These are phyloP conservation scores for Suhomyces panamericanus DNA, from an alignment of 1,139 yeast species.

Conservation along the genomic window DNA sequence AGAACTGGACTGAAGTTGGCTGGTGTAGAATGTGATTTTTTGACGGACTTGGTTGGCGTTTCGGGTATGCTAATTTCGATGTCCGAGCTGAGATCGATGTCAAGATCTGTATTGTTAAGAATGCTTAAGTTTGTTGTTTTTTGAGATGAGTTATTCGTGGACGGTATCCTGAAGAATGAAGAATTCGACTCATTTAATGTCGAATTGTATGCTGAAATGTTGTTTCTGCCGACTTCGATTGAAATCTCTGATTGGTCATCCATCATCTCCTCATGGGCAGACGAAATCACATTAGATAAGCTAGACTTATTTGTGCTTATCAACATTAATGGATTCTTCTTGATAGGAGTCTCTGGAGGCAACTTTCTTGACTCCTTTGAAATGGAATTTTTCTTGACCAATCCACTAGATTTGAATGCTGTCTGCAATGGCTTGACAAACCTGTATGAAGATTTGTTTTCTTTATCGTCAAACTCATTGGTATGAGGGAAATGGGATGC, in stretches of 20 bases:
- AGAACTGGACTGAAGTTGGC: slow-evolving; percentile 34
- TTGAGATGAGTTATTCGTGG: slow-evolving; percentile 19
- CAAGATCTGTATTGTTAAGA: slow-evolving; percentile 23
- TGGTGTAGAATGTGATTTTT: slow-evolving; percentile 34
- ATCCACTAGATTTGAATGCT: slow-evolving; percentile 77
- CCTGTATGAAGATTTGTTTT: slow-evolving; percentile 53
- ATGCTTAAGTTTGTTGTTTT: slow-evolving; percentile 13
- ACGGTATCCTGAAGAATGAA: slow-evolving; percentile 37
- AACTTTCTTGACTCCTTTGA: slow-evolving; percentile 33
- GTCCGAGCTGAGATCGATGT: slow-evolving; percentile 24
- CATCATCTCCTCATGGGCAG: slow-evolving; percentile 23
- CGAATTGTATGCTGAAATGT: slow-evolving; percentile 22
- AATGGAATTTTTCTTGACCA: slow-evolving; percentile 66
- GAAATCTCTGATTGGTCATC: slow-evolving; percentile 32
- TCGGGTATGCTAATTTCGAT: slow-evolving; percentile 34
- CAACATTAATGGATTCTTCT: slow-evolving; percentile 52
- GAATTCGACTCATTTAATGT: slow-evolving; percentile 33
- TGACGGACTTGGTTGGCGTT: slow-evolving; percentile 46
- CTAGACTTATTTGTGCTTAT: slow-evolving; percentile 28
- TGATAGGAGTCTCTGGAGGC: slow-evolving; percentile 84
- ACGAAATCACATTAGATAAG: slow-evolving; percentile 22
- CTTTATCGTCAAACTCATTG: slow-evolving; percentile 33
- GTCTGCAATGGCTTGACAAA: slow-evolving; percentile 83
- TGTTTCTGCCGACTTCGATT: slow-evolving; percentile 46
- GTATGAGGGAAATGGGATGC: slow-evolving; percentile 1